Percentiles rank a stretch among this genome's conserved stretches.
These are phyloP conservation scores for Rhizophora apiculata DNA, from an alignment of 345 rosid species.

Conservation along the genomic window DNA sequence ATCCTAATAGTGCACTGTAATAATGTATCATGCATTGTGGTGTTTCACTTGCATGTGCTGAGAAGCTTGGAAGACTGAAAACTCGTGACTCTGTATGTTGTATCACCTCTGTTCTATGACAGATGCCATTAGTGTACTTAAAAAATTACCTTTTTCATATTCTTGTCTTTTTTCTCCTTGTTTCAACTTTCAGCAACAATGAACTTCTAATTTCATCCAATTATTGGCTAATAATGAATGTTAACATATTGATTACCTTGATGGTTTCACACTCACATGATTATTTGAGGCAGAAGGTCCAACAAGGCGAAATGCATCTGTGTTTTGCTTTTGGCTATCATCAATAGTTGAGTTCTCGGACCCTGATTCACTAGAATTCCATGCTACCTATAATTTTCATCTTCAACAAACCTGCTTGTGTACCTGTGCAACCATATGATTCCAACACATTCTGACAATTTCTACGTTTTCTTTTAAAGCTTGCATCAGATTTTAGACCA, in stretches of 20 bases:
- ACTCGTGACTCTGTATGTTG: constrained; percentile 47
- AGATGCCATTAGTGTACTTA: constrained; percentile 43
- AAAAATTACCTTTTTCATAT: constrained; percentile 20
- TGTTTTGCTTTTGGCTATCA: constrained; percentile 32
- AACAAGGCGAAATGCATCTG: constrained; percentile 16
- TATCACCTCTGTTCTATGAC: constrained; percentile 36
- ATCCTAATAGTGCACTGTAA: constrained; percentile 58
- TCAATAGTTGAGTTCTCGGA: constrained; percentile 1
- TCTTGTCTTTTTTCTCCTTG: constrained; percentile 11
- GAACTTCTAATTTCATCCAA: constrained; percentile 24
- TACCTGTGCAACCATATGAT: no score
- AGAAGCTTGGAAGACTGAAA: constrained; percentile 44
- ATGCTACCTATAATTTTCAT: no score
- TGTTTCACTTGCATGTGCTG: constrained; percentile 52
- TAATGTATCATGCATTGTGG: constrained; percentile 54
- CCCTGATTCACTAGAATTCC: background rate
- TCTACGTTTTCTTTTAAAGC: no score
- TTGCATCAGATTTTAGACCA: no score
- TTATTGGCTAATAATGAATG: constrained; percentile 31
- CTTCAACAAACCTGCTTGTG: no score
- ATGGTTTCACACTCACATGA: constrained; percentile 30
- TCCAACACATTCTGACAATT: no score
- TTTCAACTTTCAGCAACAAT: constrained; percentile 34
- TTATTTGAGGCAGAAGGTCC: constrained; percentile 15
- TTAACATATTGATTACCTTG: constrained; percentile 17